Conservation (phyloP, 148 eudicot genomes). For the Rhododendron ferrugineum region DNA sequence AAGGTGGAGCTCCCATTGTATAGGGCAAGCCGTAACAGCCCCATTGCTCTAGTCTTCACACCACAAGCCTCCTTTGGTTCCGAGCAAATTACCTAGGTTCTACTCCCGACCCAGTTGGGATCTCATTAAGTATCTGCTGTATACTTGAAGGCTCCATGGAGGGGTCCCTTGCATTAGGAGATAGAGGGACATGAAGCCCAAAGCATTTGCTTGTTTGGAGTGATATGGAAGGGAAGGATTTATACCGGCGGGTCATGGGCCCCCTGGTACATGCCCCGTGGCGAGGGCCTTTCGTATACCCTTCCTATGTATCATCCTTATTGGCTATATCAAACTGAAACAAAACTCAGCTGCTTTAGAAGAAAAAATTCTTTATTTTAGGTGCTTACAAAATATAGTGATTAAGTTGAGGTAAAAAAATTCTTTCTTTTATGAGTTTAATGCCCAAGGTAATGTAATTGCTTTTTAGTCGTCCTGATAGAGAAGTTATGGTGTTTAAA, state of each 20-base stretch:
- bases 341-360: not conserved
- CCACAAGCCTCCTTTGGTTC: not conserved
- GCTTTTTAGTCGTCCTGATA: not conserved
- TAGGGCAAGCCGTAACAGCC: not conserved
- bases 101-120: not conserved
- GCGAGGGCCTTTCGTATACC: not conserved
- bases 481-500: not conserved
- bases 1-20: not conserved
- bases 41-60: not conserved
- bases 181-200: not conserved
- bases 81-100: not conserved
- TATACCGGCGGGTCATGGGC: not conserved
- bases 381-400: not conserved
- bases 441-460: not conserved
- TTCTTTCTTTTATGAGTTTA: not conserved
- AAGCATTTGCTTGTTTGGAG: not conserved
- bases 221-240: not conserved
- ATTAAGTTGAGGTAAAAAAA: not conserved
- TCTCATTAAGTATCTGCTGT: not conserved
- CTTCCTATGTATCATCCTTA: not conserved
- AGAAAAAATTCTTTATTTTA: not conserved
- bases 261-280: not conserved
- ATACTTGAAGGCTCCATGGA: not conserved
- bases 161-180: not conserved
- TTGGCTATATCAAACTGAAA: not conserved